Percentiles rank a stretch among this genome's conserved stretches.
Conservation (phyloP, 208 protist genomes). For the Leishmania gerbilli region DNA sequence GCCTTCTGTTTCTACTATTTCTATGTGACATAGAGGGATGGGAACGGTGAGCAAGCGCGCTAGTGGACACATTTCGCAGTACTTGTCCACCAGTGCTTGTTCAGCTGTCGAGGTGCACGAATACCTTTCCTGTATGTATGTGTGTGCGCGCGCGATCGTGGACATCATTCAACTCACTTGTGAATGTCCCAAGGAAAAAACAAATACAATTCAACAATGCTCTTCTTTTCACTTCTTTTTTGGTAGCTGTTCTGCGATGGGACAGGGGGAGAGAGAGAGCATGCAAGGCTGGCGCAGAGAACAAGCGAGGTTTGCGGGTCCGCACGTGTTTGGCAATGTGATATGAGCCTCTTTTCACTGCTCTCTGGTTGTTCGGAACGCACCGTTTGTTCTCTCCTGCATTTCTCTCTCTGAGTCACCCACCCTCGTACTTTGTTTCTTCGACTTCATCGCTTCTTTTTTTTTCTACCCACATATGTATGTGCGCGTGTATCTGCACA, state of each 20-base stretch:
- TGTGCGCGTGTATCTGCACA: not conserved
- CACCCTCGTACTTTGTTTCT: conserved; percentile 10
- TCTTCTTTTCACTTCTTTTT: not conserved
- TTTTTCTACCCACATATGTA: not conserved
- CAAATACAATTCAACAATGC: not conserved
- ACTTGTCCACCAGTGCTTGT: not conserved
- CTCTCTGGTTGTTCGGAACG: not conserved
- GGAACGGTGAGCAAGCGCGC: not conserved
- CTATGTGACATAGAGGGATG: not conserved
- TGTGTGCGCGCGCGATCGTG: not conserved
- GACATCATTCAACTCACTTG: not conserved
- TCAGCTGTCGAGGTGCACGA: not conserved
- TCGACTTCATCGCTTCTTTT: conserved; percentile 5
- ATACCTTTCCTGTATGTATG: not conserved
- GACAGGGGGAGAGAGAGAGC: not conserved
- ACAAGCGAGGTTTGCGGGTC: not conserved
- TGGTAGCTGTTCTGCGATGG: not conserved
- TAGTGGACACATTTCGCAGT: not conserved
- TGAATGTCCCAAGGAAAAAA: not conserved
- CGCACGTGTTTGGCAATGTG: not conserved
- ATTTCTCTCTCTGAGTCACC: not conserved
- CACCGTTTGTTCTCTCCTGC: not conserved
- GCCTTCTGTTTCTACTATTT: not conserved
- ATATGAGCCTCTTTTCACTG: not conserved
- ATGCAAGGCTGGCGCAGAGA: not conserved